These are phyloP conservation scores for Blastomyces emzantsi DNA, from an alignment of 2,329 filamentous ascomycete species.

Conservation along the genomic window DNA sequence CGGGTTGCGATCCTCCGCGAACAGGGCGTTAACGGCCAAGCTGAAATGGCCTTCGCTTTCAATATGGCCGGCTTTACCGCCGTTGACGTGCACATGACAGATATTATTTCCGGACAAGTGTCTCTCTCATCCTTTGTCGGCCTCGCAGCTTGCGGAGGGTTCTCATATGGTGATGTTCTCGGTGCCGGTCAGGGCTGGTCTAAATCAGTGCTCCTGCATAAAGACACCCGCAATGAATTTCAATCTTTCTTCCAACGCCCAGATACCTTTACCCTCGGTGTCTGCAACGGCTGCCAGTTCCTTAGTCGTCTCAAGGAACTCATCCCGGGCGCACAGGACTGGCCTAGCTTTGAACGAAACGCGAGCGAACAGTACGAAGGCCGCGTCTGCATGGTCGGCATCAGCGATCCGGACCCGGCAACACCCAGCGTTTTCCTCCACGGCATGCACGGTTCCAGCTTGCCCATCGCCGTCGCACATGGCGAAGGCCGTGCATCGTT, in stretches of 20 bases:
- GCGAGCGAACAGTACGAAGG: conserved; percentile 82
- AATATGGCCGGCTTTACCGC: conserved; percentile 81
- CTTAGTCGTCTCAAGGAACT: conserved; percentile 70
- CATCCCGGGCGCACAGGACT: conserved; percentile 71
- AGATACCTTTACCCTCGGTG: conserved; percentile 86
- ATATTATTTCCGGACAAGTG: conserved; percentile 67
- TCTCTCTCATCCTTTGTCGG: conserved; percentile 77
- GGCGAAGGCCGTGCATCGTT: conserved; percentile 81
- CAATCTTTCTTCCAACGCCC: conserved; percentile 73
- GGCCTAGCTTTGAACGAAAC: conserved; percentile 84
- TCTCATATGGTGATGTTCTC: conserved; percentile 87
- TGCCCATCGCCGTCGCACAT: conserved; percentile 84
- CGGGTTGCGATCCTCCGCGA: conserved; percentile 89
- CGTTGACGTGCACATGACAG: conserved; percentile 94
- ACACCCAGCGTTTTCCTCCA: conserved; percentile 73
- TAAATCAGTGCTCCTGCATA: conserved; percentile 81
- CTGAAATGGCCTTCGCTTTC: conserved; percentile 98
- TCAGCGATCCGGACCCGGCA: conserved; percentile 52
- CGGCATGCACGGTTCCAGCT: conserved; percentile 70
- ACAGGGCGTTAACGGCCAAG: conserved; percentile 88
- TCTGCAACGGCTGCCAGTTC: conserved; percentile 98
- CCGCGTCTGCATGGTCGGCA: conserved; percentile 74
- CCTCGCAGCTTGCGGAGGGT: conserved; percentile 89
- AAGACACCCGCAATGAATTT: conserved; percentile 66
- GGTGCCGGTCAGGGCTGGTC: conserved; percentile 97